Conservation (phyloP, 1,284 basidiomycete genomes). For the Marasmius sp. region DNA sequence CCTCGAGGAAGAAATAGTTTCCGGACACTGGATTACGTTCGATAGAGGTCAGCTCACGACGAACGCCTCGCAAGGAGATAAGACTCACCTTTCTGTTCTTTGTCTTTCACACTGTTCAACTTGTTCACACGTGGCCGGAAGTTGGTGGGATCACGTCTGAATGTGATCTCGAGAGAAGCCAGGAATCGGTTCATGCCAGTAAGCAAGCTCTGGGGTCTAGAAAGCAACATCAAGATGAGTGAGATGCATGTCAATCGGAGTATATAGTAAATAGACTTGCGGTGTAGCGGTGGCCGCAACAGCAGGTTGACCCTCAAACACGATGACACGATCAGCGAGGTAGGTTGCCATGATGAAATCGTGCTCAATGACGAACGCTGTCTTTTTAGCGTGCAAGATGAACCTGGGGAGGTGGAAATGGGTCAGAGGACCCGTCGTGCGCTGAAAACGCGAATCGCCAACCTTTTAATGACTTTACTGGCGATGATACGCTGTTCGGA, state of each 20-base stretch:
- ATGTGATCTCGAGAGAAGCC: slow-evolving; percentile 90
- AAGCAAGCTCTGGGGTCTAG: slow-evolving; percentile 80
- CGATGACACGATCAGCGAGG: slow-evolving; percentile 95
- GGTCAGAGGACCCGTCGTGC: slow-evolving; percentile 2
- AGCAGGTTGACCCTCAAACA: slow-evolving; percentile 88
- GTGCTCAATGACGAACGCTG: slow-evolving; percentile 97
- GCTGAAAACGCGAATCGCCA: slow-evolving; percentile 18
- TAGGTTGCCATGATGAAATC: slow-evolving; percentile 98
- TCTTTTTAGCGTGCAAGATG: slow-evolving; percentile 93
- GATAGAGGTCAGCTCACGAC: slow-evolving; percentile 5
- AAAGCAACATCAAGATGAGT: slow-evolving; percentile 11
- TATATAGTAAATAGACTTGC: slow-evolving; percentile 43
- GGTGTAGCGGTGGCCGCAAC: slow-evolving; percentile 82
- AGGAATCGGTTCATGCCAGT: slow-evolving; percentile 94
- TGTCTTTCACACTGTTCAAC: slow-evolving; percentile 87
- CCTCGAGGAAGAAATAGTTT: slow-evolving; percentile 91
- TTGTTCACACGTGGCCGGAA: slow-evolving; percentile 95
- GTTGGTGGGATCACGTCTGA: slow-evolving; percentile 94
- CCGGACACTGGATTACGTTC: slow-evolving; percentile 53
- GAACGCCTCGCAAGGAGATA: slow-evolving; percentile 1
- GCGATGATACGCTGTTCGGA: slow-evolving; percentile 98
- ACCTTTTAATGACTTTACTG: slow-evolving; percentile 95
- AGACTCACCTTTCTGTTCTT: slow-evolving; percentile 84
- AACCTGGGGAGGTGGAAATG: slow-evolving; percentile 50
- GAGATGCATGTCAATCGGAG: slow-evolving; percentile 11